A percentile compares a stretch with the other conserved stretches of the same genome.
Conservation (phyloP, 371 early-diverging fungal genomes). For the Saksenaea oblongispora region DNA sequence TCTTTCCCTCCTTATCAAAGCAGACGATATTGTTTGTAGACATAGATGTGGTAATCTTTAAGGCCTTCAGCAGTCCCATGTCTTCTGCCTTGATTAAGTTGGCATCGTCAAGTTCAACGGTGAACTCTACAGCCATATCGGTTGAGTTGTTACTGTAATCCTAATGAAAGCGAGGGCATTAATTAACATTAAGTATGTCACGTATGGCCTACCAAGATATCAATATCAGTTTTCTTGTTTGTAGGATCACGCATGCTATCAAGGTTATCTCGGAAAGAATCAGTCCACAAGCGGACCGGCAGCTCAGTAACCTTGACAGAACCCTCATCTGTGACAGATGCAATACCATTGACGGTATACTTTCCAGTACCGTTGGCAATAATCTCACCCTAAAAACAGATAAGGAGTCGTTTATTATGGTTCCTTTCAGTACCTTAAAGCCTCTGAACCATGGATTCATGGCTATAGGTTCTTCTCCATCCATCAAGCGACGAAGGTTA, state of each 20-base stretch:
- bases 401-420: not conserved
- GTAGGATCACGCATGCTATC: slow-evolving; percentile 58
- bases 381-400: slow-evolving; percentile 58
- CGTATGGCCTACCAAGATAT: slow-evolving; percentile 15
- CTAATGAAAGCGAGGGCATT: slow-evolving; percentile 13
- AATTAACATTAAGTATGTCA: not conserved
- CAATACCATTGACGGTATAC: slow-evolving; percentile 78
- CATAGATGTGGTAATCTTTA: slow-evolving; percentile 80
- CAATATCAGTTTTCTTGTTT: slow-evolving; percentile 37
- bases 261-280: slow-evolving; percentile 90
- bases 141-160: slow-evolving; percentile 86
- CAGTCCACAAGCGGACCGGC: slow-evolving; percentile 96
- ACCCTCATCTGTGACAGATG: slow-evolving; percentile 71
- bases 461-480: slow-evolving; percentile 67
- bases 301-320: slow-evolving; percentile 93
- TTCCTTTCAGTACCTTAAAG: slow-evolving; percentile 63
- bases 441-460: slow-evolving; percentile 99
- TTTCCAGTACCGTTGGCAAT: slow-evolving; percentile 54
- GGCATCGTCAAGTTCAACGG: slow-evolving; percentile 71
- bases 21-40: slow-evolving; percentile 95
- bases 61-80: slow-evolving; percentile 81
- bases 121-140: slow-evolving; percentile 83
- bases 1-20: slow-evolving; percentile 90
- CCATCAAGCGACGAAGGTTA: slow-evolving; percentile 88
- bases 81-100: slow-evolving; percentile 72